These are phyloP conservation scores for Senecio squalidus DNA, from an alignment of 140 eudicot species.

Conservation along the genomic window DNA sequence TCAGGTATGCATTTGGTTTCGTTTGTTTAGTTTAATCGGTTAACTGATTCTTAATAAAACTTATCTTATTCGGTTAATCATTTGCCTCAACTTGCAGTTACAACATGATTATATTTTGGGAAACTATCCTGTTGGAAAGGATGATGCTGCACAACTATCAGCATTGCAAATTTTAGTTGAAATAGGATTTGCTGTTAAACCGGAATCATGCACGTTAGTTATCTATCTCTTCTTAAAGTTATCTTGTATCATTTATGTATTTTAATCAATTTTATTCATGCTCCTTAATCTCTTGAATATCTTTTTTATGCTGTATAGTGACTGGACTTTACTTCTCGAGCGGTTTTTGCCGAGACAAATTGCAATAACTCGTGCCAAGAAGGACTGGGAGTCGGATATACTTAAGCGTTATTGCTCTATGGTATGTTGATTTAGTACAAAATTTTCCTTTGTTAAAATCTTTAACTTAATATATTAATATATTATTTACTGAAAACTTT, in stretches of 20 bases:
- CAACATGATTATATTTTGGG: conserved; percentile 98
- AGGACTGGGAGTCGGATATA: conserved; percentile 89
- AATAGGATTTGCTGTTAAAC: conserved; percentile 67
- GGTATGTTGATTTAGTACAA: conserved; percentile 36
- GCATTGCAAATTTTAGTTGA: conserved; percentile 92
- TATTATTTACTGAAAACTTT: too few relatives aligned
- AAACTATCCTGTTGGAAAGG: conserved; percentile 97
- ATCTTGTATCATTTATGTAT: background rate
- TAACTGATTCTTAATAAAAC: background rate
- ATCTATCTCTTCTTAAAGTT: conserved; percentile 7
- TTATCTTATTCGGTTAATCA: conserved; percentile 2
- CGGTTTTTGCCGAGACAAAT: conserved; percentile 87
- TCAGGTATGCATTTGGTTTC: conserved; percentile 42
- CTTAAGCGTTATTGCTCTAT: conserved; percentile 73
- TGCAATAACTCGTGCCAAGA: conserved; percentile 90
- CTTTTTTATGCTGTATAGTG: conserved; percentile 38
- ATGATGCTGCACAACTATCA: conserved; percentile 91
- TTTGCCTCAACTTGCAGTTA: conserved; percentile 38
- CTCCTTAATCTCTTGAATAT: background rate
- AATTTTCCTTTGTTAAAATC: too few relatives aligned
- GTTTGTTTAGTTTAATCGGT: background rate
- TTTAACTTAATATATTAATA: too few relatives aligned
- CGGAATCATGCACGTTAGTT: conserved; percentile 96
- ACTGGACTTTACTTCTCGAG: conserved; percentile 91
- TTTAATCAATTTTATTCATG: background rate